Evolutionary conservation across 2,329 filamentous ascomycete genomes (phyloP).

Genomic region (Beauveria brongniartii): DNA sequence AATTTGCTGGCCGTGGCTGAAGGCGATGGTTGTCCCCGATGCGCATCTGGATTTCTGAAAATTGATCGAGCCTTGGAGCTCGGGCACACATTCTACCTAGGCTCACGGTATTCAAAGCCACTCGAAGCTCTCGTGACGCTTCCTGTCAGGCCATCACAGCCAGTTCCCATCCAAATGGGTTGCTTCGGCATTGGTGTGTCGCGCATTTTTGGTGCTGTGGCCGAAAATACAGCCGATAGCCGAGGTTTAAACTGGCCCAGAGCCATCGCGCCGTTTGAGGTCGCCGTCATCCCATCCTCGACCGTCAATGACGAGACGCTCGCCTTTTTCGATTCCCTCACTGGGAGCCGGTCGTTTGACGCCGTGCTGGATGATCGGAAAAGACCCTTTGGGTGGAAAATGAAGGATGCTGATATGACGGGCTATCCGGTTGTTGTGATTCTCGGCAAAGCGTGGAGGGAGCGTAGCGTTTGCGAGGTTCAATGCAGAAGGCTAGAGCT

Average conservation of each 20-base stretch:
- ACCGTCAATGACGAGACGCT: conserved; percentile 40
- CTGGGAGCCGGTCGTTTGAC: conserved; percentile 39
- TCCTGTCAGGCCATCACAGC: conserved; percentile 20
- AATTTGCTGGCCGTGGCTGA: conserved; percentile 58
- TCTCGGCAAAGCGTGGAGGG: conserved; percentile 62
- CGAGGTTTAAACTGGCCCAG: conserved; percentile 82
- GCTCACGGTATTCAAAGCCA: conserved; percentile 75
- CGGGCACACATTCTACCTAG: conserved; percentile 91
- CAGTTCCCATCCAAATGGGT: conserved; percentile 74
- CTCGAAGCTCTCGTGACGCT: conserved; percentile 55
- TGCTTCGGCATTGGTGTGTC: conserved; percentile 95
- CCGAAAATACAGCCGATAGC: conserved; percentile 63
- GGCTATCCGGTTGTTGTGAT: conserved; percentile 82
- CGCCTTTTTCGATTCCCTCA: conserved; percentile 56
- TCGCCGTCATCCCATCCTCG: conserved; percentile 52
- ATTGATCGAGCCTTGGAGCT: conserved; percentile 75
- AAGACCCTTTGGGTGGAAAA: conserved; percentile 69
- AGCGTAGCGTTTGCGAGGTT: conserved; percentile 57
- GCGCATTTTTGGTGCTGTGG: conserved; percentile 79
- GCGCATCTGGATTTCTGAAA: conserved; percentile 52
- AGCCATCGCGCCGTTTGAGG: conserved; percentile 77
- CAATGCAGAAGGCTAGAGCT: conserved; percentile 64
- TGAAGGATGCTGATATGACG: conserved; percentile 80
- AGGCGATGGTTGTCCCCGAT: conserved; percentile 68
- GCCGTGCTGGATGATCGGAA: conserved; percentile 65